These are phyloP conservation scores for Euphorbia peplus DNA, from an alignment of 345 rosid species.

Conservation along the genomic window DNA sequence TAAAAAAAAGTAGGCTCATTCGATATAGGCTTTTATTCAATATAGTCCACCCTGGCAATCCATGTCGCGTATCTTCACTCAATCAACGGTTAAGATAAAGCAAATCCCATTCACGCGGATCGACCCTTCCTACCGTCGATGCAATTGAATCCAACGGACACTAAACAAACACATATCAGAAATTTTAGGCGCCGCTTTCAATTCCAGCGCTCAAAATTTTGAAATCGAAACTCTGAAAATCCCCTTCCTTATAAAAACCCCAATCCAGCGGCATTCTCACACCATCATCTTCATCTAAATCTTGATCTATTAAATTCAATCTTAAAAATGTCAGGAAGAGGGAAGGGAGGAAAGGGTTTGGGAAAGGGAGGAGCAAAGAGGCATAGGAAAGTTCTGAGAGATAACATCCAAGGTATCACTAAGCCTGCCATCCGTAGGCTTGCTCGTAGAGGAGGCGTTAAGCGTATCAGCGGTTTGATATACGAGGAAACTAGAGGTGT, in stretches of 20 bases:
- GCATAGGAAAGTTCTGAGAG: conserved; percentile 3
- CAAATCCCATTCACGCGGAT: neutral
- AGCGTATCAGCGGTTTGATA: conserved; percentile 3
- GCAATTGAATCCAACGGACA: neutral
- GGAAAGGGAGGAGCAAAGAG: conserved; percentile 13
- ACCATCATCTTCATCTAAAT: neutral
- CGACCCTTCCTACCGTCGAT: neutral
- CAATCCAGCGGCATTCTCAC: neutral
- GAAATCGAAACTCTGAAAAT: neutral
- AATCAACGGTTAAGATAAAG: neutral
- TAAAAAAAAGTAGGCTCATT: no score
- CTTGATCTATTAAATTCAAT: neutral
- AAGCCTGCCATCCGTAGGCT: conserved; percentile 6
- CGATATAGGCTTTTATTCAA: no score
- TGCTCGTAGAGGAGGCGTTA: conserved; percentile 6
- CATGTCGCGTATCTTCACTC: neutral
- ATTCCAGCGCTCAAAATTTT: neutral
- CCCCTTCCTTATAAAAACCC: neutral
- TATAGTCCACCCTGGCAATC: conserved; percentile 6
- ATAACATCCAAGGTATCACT: conserved; percentile 5
- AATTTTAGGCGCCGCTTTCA: neutral
- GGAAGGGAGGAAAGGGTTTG: conserved; percentile 4
- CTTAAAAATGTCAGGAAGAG: conserved; percentile 8
- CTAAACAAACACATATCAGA: neutral
- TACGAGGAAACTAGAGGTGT: conserved; percentile 7